Base-by-base conservation (phyloP, 768 basidiomycete genomes). In the Hericium rajendrae region DNA sequence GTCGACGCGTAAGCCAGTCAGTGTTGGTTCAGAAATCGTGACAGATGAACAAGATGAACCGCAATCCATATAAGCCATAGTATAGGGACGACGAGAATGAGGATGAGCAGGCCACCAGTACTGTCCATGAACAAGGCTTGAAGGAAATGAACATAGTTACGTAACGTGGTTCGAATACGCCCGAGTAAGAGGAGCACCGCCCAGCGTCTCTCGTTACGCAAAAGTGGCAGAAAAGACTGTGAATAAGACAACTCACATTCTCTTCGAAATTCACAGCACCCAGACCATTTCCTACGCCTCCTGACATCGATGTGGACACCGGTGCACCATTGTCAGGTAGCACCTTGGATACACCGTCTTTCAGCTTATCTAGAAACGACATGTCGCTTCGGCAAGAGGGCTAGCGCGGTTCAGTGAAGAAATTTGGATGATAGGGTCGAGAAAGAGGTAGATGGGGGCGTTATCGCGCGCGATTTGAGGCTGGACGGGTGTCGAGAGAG, bases 51-150 rank as follows among this genome's bases (percentile, higher is more conserved):
- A 56, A 26, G 54, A 65, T 58, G 62, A 62, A 88, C 86, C 85
- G 84, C 85, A 64, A 86, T 78, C 84, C 84, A 86, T 64, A 83
- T 59, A 49, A 81, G 71, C 78, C 78, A 86, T 58, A 83, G 67
- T 39, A 83, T 53, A n/a, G 85, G 86, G 24, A 88, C 70, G 67
- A 86, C 74, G 62, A 85, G 78, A 60, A 88, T 75, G 55, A 86
- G 78, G 59, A 80, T 76, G 64, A 86, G 78, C 55, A 72, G 67
- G 43, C 73, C 78, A 70, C 69, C 75, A 72, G 64, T 68, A 26
- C 26, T 26, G 60, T 72, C 66, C n/a, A 57, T 59, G 55, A 58
- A 53, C 56, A 58, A 57, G 51, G 53, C 50, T 46, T 16, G 40
- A 56, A 52, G 53, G 37, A 22, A 56, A 57, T 12, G 57, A 59